Base-by-base conservation (phyloP, 164 flowering plant genomes). In the Chimonanthus salicifolius region DNA sequence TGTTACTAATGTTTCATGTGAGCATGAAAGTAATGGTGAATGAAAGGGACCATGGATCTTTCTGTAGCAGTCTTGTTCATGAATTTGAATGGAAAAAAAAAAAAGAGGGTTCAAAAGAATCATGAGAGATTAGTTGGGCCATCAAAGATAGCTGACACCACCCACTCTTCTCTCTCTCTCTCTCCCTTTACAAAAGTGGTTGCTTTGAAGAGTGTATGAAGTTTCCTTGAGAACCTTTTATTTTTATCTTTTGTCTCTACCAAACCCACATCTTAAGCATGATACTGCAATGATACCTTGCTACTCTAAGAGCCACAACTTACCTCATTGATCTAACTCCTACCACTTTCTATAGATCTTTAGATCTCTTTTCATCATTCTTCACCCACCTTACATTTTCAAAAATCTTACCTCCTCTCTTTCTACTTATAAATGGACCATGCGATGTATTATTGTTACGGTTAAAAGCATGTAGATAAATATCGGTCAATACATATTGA, bases 231-330 rank as follows among this genome's bases (percentile, higher is more conserved):
- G 11, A 18, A 33, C 47, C 46, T 66, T 66, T 46, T 54, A 13
- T 44, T 16, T 44, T 16, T 72, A 69, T 44, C 71, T 74, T 71
- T 80, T 83, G 78, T 78, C 71, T 75, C 64, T 77, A 64, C 69
- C 80, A 69, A 46, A 54, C 69, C 74, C 81, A 66, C 76, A 65
- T 74, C 70, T 64, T 71, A 74, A 77, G 83, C 85, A 84, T 80
- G 79, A 84, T 80, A 72, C 83, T 50, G 47, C 74, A 75, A 82
- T 84, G 49, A 84, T 82, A 70, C 72, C 74, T 71, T 65, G 72
- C 83, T 65, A 78, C 75, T 77, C 58, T 46, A 66, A 71, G 80
- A 75, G 72, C 6, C 46, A 47, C 49, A 66, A 72, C 74, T 82
- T 78, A 73, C 75, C 75, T 78, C 83, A 80, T 74, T 75, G 60